Percentiles rank a stretch among this genome's conserved stretches.
phyloP scores from a whole-genome alignment of 2,329 filamentous ascomycete species.

The Aspergillus sojae region DNA sequence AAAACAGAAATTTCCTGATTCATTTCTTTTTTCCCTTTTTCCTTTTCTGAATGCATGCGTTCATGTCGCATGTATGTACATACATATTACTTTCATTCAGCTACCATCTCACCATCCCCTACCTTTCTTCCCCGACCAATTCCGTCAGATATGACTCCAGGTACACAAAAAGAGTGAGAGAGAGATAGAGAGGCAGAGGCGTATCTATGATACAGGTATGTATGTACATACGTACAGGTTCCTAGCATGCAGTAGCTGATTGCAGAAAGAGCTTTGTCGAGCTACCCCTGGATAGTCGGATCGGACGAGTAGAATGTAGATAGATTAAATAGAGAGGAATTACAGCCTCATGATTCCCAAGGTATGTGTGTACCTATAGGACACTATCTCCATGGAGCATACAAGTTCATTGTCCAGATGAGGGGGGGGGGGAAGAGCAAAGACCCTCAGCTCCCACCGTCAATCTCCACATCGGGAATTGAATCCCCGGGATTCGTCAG shows the following conservation, averaged over 20 bases:
- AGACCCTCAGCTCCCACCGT: not conserved
- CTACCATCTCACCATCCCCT: not conserved
- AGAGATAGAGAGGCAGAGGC: no score
- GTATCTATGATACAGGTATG: not conserved
- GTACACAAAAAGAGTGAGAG: not conserved
- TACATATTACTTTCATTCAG: not conserved
- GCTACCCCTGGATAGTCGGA: not conserved
- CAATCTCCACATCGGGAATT: slow-evolving; percentile 1
- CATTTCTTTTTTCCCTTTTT: not conserved
- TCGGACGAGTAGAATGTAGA: not conserved
- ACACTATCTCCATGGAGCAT: not conserved
- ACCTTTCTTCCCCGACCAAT: not conserved
- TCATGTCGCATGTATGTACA: not conserved
- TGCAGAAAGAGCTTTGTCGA: not conserved
- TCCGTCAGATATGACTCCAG: not conserved
- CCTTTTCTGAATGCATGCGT: not conserved
- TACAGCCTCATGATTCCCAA: not conserved
- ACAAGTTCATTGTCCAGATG: not conserved
- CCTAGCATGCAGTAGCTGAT: not conserved
- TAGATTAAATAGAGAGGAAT: not conserved
- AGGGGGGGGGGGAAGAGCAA: not conserved
- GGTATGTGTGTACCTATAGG: not conserved
- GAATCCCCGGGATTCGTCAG: slow-evolving; percentile 3
- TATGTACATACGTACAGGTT: not conserved
- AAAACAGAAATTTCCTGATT: not conserved